Percentiles rank a stretch among this genome's conserved stretches.
Evolutionary conservation across 495 filamentous ascomycete genomes (phyloP).

Genomic region (Pseudomonodictys pantanalensis): DNA sequence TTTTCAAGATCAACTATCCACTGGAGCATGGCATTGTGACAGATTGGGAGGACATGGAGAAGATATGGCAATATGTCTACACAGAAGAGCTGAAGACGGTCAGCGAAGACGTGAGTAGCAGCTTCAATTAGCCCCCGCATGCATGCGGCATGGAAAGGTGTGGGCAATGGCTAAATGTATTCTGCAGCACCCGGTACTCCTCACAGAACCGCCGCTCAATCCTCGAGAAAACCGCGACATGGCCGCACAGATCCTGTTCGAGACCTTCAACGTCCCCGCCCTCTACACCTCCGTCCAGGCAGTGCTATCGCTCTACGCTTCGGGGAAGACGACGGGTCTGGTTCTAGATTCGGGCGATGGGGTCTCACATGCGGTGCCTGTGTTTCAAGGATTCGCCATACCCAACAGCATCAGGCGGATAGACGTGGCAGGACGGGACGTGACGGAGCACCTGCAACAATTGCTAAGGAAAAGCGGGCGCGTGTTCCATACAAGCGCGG

Average conservation of each 20-base stretch:
- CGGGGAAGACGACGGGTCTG: slow-evolving; percentile 92
- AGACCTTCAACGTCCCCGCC: slow-evolving; percentile 97
- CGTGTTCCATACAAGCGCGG: slow-evolving; percentile 94
- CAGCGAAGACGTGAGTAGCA: slow-evolving; percentile 76
- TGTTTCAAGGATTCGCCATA: slow-evolving; percentile 97
- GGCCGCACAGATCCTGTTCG: slow-evolving; percentile 96
- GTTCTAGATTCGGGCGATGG: slow-evolving; percentile 95
- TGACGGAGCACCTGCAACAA: slow-evolving; percentile 92
- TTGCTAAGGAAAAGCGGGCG: slow-evolving; percentile 89
- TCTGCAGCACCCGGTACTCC: slow-evolving; percentile 80
- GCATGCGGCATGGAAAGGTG: too few species aligned
- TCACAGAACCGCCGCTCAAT: slow-evolving; percentile 96
- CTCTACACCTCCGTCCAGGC: slow-evolving; percentile 97
- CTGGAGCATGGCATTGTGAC: slow-evolving; percentile 98
- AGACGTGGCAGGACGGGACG: slow-evolving; percentile 96
- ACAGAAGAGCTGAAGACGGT: slow-evolving; percentile 85
- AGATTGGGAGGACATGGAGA: slow-evolving; percentile 99
- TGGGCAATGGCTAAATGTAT: slow-evolving; percentile 11
- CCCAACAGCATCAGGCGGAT: slow-evolving; percentile 91
- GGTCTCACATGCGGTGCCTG: slow-evolving; percentile 94
- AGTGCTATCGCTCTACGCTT: slow-evolving; percentile 92
- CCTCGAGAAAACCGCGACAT: slow-evolving; percentile 93
- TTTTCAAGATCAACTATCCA: slow-evolving; percentile 93
- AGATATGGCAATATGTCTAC: slow-evolving; percentile 92
- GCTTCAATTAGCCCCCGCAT: neutral